A percentile compares a stretch with the other conserved stretches of the same genome.
Conservation (phyloP, 208 protist species). For the Angomonas desouzai region DNA sequence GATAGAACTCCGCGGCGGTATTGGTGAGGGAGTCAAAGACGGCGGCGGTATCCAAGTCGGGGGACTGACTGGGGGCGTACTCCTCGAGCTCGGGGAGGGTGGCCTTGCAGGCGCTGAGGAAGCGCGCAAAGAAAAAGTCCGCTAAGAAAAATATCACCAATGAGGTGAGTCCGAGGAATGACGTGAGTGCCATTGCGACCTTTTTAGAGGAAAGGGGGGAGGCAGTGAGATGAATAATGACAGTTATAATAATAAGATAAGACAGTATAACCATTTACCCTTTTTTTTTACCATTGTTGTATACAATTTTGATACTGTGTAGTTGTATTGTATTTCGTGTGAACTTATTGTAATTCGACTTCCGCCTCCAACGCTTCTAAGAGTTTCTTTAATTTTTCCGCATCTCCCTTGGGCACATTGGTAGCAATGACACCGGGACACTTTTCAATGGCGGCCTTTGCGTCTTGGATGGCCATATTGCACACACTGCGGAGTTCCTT, state of each 20-base stretch:
- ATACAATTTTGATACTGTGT: too few relatives aligned
- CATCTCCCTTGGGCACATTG: slow-evolving; percentile 63
- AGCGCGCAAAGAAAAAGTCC: slow-evolving; percentile 56
- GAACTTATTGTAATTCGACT: slow-evolving; percentile 67
- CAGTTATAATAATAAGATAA: slow-evolving; percentile 1
- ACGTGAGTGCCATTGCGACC: not conserved
- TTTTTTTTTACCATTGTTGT: too few relatives aligned
- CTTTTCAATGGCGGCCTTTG: slow-evolving; percentile 79
- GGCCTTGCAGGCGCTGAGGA: slow-evolving; percentile 48
- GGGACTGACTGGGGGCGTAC: slow-evolving; percentile 50
- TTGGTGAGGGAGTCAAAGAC: slow-evolving; percentile 48
- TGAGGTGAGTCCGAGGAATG: slow-evolving; percentile 29
- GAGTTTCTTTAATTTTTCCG: slow-evolving; percentile 67
- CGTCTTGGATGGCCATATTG: slow-evolving; percentile 58
- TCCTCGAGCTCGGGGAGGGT: slow-evolving; percentile 67
- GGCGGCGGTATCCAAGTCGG: slow-evolving; percentile 62
- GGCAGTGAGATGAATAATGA: not conserved
- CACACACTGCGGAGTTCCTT: slow-evolving; percentile 76
- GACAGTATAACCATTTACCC: too few relatives aligned
- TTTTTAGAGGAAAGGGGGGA: too few relatives aligned
- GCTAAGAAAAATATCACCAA: slow-evolving; percentile 52
- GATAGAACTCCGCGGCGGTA: slow-evolving; percentile 46
- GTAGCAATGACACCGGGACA: slow-evolving; percentile 65
- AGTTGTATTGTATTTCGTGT: too few relatives aligned
- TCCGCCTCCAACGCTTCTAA: slow-evolving; percentile 67